Base-by-base conservation (phyloP, 2,329 filamentous ascomycete species). In the Colletotrichum tropicale region DNA sequence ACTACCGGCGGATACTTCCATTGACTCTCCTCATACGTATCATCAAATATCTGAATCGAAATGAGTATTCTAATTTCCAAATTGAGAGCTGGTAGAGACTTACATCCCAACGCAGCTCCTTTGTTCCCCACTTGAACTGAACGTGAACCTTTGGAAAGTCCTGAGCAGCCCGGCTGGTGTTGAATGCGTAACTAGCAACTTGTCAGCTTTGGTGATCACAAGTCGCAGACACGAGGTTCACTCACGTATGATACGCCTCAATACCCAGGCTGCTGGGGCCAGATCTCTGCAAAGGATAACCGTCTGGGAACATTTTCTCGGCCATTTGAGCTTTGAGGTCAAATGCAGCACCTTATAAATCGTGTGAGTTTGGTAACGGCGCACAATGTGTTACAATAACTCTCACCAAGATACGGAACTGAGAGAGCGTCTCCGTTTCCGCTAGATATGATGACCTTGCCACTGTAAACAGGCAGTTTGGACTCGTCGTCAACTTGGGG, bases 401-500 rank as follows among this genome's bases (percentile, higher is more conserved):
- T 52, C 43, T 52, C 28, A 79, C 83, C 82, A n/a, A 81, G 34
- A 76, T 85, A 85, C 7, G 83, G 84, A 12, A 84, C 76, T 2
- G 79, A 80, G 12, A 84, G 78, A 8, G 80, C 75, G 61, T 85
- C 84, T 10, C 81, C 81, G 18, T 81, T 80, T 68, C 79, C 81
- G 18, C 79, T 80, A 13, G 77, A 77, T 61, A 85, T 78, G n/a
- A 81, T 68, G 18, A 85, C 76, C 67, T 82, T 83, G 32, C 84
- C 84, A 56, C 82, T 83, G 71, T 84, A 85, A 16, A 84, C 74
- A 3, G 83, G 83, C 28, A 85, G 56, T n/a, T 81, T 80, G 26
- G 84, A 56, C 8, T 80, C 66, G 21, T 82, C 77, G 5, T 78
- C 74, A 48, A 78, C 72, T 5, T 71, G 38, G 9, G 82, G 83